Percentiles rank a stretch among this genome's conserved stretches.
phyloP scores from a whole-genome alignment of 495 filamentous ascomycete genomes.

The Penicillium roqueforti region DNA sequence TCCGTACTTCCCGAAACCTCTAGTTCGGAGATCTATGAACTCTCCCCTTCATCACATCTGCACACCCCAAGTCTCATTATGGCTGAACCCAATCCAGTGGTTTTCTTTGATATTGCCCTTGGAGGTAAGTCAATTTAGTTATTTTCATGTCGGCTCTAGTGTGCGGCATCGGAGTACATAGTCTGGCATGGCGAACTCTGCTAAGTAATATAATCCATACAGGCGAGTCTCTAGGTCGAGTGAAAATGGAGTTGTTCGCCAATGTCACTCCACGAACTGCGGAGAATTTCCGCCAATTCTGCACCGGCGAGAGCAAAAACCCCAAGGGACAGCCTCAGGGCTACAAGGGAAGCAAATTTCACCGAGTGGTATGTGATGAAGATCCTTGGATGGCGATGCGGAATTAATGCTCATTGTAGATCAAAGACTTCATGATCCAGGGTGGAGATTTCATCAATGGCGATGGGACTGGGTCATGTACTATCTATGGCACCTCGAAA shows the following conservation, averaged over 20 bases:
- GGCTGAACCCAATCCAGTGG: constrained; percentile 52
- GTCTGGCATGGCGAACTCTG: not conserved
- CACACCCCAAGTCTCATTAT: constrained; percentile 3
- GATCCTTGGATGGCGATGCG: not conserved
- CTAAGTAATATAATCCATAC: constrained; percentile 1
- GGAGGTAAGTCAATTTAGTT: constrained; percentile 58
- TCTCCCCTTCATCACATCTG: not conserved
- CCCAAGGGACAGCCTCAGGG: constrained; percentile 76
- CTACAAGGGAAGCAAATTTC: constrained; percentile 93
- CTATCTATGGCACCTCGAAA: constrained; percentile 77
- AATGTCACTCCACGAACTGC: constrained; percentile 81
- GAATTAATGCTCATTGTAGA: constrained; percentile 46
- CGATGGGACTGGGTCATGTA: constrained; percentile 83
- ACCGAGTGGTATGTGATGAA: constrained; percentile 70
- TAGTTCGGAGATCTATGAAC: not conserved
- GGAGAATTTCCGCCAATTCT: constrained; percentile 96
- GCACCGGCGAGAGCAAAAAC: constrained; percentile 89
- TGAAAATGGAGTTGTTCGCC: constrained; percentile 92
- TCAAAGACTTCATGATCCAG: constrained; percentile 96
- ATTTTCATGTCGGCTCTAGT: not conserved
- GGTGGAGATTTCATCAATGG: constrained; percentile 96
- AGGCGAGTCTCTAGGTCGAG: constrained; percentile 88
- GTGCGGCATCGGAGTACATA: too few relatives aligned
- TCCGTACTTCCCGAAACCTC: not conserved
- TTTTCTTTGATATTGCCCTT: constrained; percentile 92